Evolutionary conservation across 2,329 filamentous ascomycete species (phyloP).

Genomic region (Oidium heveae): DNA sequence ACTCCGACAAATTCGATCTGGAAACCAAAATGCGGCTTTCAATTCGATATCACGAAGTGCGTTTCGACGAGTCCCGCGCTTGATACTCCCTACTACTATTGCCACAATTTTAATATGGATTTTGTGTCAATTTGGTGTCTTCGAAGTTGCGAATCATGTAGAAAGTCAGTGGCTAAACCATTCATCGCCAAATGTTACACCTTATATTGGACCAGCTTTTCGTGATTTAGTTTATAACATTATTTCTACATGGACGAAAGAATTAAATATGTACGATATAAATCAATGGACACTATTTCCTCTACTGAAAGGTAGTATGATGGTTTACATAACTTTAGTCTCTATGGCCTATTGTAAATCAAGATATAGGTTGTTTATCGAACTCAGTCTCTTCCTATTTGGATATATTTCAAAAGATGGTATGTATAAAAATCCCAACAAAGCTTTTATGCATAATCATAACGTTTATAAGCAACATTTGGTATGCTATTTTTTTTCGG

Average conservation of each 20-base stretch:
- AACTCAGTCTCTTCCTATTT: conserved; percentile 23
- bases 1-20: conserved; percentile 26
- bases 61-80: conserved; percentile 29
- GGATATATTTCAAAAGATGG: conserved; percentile 16
- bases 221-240: conserved; percentile 20
- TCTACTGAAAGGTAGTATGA: conserved; percentile 27
- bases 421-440: conserved; percentile 2
- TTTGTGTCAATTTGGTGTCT: conserved; percentile 28
- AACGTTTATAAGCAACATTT: conserved; percentile 17
- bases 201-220: conserved; percentile 18
- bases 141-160: conserved; percentile 26
- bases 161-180: conserved; percentile 33
- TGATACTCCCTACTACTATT: conserved; percentile 29
- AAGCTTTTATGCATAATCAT: neutral
- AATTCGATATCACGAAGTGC: conserved; percentile 28
- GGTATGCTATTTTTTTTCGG: conserved; percentile 36
- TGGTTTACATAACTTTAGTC: conserved; percentile 27
- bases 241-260: conserved; percentile 25
- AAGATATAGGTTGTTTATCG: conserved; percentile 22
- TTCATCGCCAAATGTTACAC: conserved; percentile 20
- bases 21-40: conserved; percentile 27
- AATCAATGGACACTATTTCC: conserved; percentile 33
- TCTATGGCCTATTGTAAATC: conserved; percentile 24
- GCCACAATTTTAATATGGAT: conserved; percentile 30
- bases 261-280: conserved; percentile 26